phyloP scores from a whole-genome alignment of 1,139 yeast genomes.

The Hansenula anomala region DNA sequence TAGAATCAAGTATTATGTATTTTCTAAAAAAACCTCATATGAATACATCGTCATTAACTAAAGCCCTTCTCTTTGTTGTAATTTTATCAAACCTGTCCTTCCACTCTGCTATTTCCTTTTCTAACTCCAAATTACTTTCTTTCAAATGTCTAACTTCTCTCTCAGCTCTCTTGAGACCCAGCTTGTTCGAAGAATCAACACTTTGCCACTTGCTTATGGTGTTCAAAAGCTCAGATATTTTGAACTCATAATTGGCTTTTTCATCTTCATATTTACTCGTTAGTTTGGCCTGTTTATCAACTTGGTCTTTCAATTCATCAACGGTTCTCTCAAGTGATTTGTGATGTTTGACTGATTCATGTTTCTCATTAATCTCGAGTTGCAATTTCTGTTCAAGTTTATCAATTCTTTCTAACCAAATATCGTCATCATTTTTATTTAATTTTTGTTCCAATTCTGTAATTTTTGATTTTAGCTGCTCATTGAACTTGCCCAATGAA shows the following conservation, averaged over 20 bases:
- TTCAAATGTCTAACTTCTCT: slow-evolving; percentile 49
- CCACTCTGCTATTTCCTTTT: slow-evolving; percentile 65
- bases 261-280: slow-evolving; percentile 25
- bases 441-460: slow-evolving; percentile 30
- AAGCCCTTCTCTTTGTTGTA: slow-evolving; percentile 17
- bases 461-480: slow-evolving; percentile 30
- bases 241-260: slow-evolving; percentile 27
- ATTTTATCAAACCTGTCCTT: slow-evolving; percentile 37
- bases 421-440: slow-evolving; percentile 34
- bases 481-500: slow-evolving; percentile 26
- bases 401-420: slow-evolving; percentile 30
- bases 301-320: slow-evolving; percentile 25
- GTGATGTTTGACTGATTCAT: slow-evolving; percentile 29
- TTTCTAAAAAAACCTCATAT: too few relatives aligned
- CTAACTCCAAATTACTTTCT: slow-evolving; percentile 50
- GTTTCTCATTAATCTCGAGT: slow-evolving; percentile 27
- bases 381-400: slow-evolving; percentile 28
- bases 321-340: slow-evolving; percentile 31
- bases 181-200: slow-evolving; percentile 37
- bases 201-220: slow-evolving; percentile 36
- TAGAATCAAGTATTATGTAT: too few relatives aligned
- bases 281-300: slow-evolving; percentile 18
- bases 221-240: slow-evolving; percentile 31
- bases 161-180: slow-evolving; percentile 38
- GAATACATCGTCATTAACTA: slow-evolving; percentile 22